Conservation (phyloP, 352 stramenopile genomes). For the Globisporangium paddicum region DNA sequence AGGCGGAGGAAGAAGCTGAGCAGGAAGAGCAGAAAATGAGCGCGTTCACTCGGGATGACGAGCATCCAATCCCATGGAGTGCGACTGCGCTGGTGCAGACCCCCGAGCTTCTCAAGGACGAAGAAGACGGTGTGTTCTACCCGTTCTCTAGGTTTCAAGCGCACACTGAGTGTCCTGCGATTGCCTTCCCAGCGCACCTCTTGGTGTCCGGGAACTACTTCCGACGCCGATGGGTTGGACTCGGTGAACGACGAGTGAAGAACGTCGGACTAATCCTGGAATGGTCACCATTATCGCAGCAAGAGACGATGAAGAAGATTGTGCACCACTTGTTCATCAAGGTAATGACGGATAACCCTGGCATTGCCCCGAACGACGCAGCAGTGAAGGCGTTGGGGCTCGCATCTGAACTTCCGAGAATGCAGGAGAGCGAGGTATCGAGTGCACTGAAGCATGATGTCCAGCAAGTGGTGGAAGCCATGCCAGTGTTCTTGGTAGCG, state of each 20-base stretch:
- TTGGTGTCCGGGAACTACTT: constrained; percentile 90
- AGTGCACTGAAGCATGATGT: constrained; percentile 41
- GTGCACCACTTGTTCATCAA: constrained; percentile 63
- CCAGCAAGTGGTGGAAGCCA: constrained; percentile 19
- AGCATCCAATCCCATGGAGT: constrained; percentile 82
- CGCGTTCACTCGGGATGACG: constrained; percentile 86
- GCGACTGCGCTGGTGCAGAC: constrained; percentile 34
- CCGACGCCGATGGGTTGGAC: constrained; percentile 79
- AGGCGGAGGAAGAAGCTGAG: constrained; percentile 86
- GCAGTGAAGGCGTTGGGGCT: constrained; percentile 47
- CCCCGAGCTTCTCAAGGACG: constrained; percentile 10
- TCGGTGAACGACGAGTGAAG: constrained; percentile 84
- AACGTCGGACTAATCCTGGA: constrained; percentile 88
- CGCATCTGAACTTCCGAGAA: constrained; percentile 19
- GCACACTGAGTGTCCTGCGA: constrained; percentile 62
- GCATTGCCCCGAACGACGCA: constrained; percentile 62
- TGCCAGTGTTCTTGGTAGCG: constrained; percentile 89
- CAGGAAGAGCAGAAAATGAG: constrained; percentile 91
- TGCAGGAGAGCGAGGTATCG: constrained; percentile 19
- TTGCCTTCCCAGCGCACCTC: constrained; percentile 64
- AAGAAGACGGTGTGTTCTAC: constrained; percentile 74
- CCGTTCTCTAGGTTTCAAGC: constrained; percentile 71
- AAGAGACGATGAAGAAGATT: constrained; percentile 67
- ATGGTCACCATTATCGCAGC: constrained; percentile 72
- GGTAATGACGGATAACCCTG: constrained; percentile 28